Base-by-base conservation (phyloP, 1,139 yeast species). In the Scheffersomyces insectosa region DNA sequence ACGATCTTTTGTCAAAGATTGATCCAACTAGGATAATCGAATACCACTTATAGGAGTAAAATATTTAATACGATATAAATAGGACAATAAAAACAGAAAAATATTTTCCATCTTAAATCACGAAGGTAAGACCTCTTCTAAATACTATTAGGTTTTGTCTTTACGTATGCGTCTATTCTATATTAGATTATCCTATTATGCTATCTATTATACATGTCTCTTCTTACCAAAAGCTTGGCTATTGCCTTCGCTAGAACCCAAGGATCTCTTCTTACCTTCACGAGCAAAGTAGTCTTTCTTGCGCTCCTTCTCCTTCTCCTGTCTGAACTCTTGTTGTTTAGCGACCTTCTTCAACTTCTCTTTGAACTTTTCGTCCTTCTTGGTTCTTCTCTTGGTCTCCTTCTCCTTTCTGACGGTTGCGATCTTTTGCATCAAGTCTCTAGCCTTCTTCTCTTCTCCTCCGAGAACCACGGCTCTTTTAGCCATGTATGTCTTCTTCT, bases 381-480 rank as follows among this genome's bases (percentile, higher is more conserved):
- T 90, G 29, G 79, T 73, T 55, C 72, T 78, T 51, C 85, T 81
- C 80, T 87, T 90, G 40, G 82, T 78, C 33, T 88, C 97, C 71
- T 93, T 93, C 46, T 87, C 95, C 57, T 84, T 88, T 55, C 88
- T 81, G 42, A 95, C 72, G 0, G 97, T 88, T 54, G 87, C 80
- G 43, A 93, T 83, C 68, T 88, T 88, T 63, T 86, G 95, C 78
- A 93, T 80, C 67, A 93, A 79, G 35, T 89, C 86, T 55, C 98
- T 80, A 16, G 96, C 93, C 71, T 88, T 88, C 83, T 88, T 89
- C 63, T 91, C 98, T 47, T 90, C 97, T 23, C 95, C 96, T 36
- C 85, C 88, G 41, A 91, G 72, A 3, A 91, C 95, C 44, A 93
- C 97, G 1, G 99, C 99, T 60, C 99, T 83, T 73, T 90, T 91